Conservation (phyloP, 345 rosid genomes). For the Eucalyptus brandiana region DNA sequence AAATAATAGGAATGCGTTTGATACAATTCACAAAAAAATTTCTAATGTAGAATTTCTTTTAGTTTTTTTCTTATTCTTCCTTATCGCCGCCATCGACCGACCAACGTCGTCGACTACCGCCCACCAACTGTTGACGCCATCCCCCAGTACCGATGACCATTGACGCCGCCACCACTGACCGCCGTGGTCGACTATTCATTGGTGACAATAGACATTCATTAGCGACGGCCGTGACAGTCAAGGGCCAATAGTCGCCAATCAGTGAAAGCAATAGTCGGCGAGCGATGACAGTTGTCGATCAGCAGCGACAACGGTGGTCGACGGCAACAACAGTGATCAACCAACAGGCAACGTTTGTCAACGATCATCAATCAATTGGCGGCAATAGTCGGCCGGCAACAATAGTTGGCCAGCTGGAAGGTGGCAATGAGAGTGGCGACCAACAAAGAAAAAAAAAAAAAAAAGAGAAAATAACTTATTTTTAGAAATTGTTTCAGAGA, state of each 20-base stretch:
- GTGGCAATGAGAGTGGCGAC: too few species aligned
- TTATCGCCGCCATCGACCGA: fast-evolving
- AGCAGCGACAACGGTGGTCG: fast-evolving
- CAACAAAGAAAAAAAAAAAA: too few species aligned
- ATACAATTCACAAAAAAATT: too few species aligned
- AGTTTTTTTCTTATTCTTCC: too few species aligned
- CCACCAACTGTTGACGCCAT: too few species aligned
- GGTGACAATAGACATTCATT: fast-evolving
- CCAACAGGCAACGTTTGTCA: fast-evolving
- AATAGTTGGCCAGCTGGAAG: fast-evolving
- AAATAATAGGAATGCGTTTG: too few species aligned
- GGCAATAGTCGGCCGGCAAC: fast-evolving
- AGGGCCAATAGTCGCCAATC: fast-evolving
- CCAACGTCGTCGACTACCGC: fast-evolving
- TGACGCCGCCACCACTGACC: fast-evolving
- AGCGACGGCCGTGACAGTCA: fast-evolving
- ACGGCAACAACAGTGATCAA: fast-evolving
- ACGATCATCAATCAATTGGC: too few species aligned
- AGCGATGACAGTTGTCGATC: too few species aligned
- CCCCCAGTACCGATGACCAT: fast-evolving
- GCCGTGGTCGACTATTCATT: fast-evolving
- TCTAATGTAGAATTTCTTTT: too few species aligned
- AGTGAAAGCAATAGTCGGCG: fast-evolving
- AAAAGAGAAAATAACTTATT: too few species aligned
- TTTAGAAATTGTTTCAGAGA: too few species aligned